phyloP scores from a whole-genome alignment of 805 yeast species.

The Wickerhamiella siamensis region DNA sequence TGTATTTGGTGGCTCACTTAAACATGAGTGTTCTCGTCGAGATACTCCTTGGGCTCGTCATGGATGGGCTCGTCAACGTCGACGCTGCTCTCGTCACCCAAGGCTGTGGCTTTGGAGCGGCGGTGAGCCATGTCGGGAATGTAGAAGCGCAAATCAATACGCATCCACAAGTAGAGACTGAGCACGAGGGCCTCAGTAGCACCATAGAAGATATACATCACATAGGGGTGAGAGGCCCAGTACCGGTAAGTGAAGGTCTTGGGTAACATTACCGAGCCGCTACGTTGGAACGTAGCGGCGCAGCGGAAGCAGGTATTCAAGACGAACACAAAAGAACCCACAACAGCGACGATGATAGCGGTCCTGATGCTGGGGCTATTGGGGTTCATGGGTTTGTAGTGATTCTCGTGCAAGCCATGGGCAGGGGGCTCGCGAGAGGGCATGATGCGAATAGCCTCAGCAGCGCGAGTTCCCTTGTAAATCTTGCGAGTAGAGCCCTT shows the following conservation, averaged over 20 bases:
- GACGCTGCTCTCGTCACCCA: neutral
- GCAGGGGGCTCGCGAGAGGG: constrained; percentile 38
- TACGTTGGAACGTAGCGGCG: constrained; percentile 21
- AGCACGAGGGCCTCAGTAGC: constrained; percentile 46
- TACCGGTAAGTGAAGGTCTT: constrained; percentile 20
- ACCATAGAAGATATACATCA: constrained; percentile 59
- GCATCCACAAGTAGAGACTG: constrained; percentile 40
- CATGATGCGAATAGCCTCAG: constrained; percentile 40
- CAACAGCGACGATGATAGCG: constrained; percentile 29
- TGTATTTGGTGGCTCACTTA: too few relatives aligned
- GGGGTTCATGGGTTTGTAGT: constrained; percentile 29
- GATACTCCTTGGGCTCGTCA: neutral
- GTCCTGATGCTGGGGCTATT: constrained; percentile 23
- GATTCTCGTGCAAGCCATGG: constrained; percentile 35
- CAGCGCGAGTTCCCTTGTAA: constrained; percentile 32
- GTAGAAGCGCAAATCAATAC: constrained; percentile 67
- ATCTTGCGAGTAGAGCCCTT: constrained; percentile 30
- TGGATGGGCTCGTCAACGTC: neutral
- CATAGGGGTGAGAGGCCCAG: constrained; percentile 39
- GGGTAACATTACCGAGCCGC: constrained; percentile 7
- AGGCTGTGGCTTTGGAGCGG: neutral
- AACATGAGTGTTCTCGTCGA: neutral
- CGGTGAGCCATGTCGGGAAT: constrained; percentile 39
- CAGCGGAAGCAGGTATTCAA: constrained; percentile 23
- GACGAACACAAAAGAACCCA: constrained; percentile 14